Base-by-base conservation (phyloP, 352 stramenopile genomes). In the Halophytophthora batemanensis region DNA sequence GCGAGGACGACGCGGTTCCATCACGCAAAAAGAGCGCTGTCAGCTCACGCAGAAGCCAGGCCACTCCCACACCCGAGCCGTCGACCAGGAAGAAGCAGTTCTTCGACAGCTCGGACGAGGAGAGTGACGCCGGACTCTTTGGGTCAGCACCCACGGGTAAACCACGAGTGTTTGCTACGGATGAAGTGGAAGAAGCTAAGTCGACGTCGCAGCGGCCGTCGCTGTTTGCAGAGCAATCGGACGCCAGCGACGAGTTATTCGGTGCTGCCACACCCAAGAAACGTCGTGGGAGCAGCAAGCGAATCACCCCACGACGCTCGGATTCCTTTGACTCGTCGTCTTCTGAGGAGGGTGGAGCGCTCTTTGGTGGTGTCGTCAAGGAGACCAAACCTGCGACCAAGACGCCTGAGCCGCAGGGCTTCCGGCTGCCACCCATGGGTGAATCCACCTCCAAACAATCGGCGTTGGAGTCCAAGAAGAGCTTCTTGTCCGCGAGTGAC, bases 91-190 rank as follows among this genome's bases (percentile, higher is more conserved):
- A 75, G 21, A 62, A 61, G 1, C 71, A 75, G 23, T 81, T 84
- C 37, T 72, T 82, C 21, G 74, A 84, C 33, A 82, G 65, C 23
- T 86, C 74, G 4, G 70, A 82, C 15, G 74, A 82, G 29, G 77
- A 87, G 37, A 81, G 67, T 28, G 78, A 87, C 22, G 66, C 60
- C n/a, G 74, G 69, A 6, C 52, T 90, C 3, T 90, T 88, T 49
- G 75, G 77, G 1, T 52, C 57, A 0, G 37, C 67, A 1, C 60
- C 68, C 0, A 39, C 48, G 37, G 22, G 31, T 1, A 57, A 69
- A 17, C 41, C 63, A 0, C 62, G 55, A 7, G 50, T 59, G 8
- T 68, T 69, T 31, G 61, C 66, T 19, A 66, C 62, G 0, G 61
- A 76, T 19, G 50, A 65, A 17, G 28, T 6, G 17, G 36, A 22